Evolutionary conservation across 2,329 filamentous ascomycete genomes (phyloP).

Genomic region (Colletotrichum camelliae): DNA sequence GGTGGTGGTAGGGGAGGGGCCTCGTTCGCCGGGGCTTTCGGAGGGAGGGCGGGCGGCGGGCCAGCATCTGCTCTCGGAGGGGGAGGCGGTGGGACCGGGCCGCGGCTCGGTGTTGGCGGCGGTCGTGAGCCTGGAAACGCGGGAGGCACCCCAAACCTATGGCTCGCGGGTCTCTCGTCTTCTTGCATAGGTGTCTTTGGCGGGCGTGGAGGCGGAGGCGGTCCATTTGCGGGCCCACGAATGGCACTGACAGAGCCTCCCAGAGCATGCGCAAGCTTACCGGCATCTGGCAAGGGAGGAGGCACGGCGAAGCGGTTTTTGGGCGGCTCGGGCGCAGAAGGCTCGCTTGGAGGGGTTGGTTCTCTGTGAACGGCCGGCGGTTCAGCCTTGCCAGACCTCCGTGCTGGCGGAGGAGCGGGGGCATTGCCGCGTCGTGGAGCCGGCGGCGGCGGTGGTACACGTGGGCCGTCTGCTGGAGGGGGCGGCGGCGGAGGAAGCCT

Average conservation of each 20-base stretch:
- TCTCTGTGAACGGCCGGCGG: conserved; percentile 39
- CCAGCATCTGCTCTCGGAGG: conserved; percentile 46
- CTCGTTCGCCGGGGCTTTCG: conserved; percentile 49
- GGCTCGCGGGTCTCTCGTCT: conserved; percentile 52
- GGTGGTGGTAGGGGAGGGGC: conserved; percentile 58
- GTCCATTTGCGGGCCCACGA: conserved; percentile 42
- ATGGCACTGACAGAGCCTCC: conserved; percentile 41
- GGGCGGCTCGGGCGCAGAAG: conserved; percentile 66
- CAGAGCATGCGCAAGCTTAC: conserved; percentile 74
- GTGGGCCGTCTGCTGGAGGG: conserved; percentile 27
- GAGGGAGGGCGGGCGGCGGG: conserved; percentile 50
- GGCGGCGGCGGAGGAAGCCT: conserved; percentile 42
- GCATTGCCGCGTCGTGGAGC: conserved; percentile 47
- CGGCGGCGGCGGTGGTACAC: conserved; percentile 47
- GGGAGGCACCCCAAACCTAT: conserved; percentile 79
- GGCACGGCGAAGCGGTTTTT: conserved; percentile 60
- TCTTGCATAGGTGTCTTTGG: conserved; percentile 77
- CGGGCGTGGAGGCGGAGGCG: conserved; percentile 71
- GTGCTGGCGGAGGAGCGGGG: conserved; percentile 63
- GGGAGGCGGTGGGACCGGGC: conserved; percentile 74
- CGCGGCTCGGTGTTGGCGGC: conserved; percentile 77
- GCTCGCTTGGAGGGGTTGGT: conserved; percentile 70
- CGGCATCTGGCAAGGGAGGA: conserved; percentile 87
- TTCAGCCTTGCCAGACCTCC: conserved; percentile 62
- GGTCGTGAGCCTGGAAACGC: conserved; percentile 73